Base-by-base conservation (phyloP, 139 green algal genomes). In the Volvox africanus region DNA sequence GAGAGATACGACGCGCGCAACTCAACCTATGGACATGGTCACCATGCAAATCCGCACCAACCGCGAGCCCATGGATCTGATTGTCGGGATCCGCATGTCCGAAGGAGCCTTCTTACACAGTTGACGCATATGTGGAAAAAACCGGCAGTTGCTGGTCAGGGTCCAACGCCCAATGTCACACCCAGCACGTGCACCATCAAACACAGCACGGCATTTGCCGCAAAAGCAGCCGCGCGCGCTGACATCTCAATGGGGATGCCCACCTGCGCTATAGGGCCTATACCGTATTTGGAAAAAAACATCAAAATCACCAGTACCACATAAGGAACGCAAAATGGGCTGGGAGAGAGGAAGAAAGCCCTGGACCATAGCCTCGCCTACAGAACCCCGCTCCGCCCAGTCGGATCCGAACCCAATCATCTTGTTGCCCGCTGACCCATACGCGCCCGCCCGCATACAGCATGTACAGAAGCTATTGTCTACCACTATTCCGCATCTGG, bases 171-270 rank as follows among this genome's bases (percentile, higher is more conserved):
- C 21, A 36, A 79, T 35, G 71, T 33, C 30, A 79, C 71, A 79
- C 26, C 28, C 71, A 79, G 71, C 71, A 79, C 71, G 71, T 35
- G 71, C 71, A 79, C 71, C 71, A 35, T 20, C 28, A 79, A 33
- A n/a, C 32, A 30, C 71, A 30, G 71, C 71, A 79, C 21, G 71
- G 26, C 14, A 79, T 55, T 55, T 30, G 71, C 71, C 71, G 71
- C 71, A 36, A 28, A 12, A 30, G 71, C 71, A 79, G 71, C 71
- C 32, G 32, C 32, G 75, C 75, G 32, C 75, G 30, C 75, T 30
- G 32, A 81, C 32, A 81, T 81, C 75, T 2, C 75, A 81, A 81
- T 81, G 75, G 75, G 75, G 75, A 81, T 81, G 32, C 32, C 75
- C 30, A 55, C 24, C 32, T 81, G 75, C 75, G 75, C 75, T 61